Evolutionary conservation across 2,329 filamentous ascomycete species (phyloP).

Genomic region (Calycina marina): DNA sequence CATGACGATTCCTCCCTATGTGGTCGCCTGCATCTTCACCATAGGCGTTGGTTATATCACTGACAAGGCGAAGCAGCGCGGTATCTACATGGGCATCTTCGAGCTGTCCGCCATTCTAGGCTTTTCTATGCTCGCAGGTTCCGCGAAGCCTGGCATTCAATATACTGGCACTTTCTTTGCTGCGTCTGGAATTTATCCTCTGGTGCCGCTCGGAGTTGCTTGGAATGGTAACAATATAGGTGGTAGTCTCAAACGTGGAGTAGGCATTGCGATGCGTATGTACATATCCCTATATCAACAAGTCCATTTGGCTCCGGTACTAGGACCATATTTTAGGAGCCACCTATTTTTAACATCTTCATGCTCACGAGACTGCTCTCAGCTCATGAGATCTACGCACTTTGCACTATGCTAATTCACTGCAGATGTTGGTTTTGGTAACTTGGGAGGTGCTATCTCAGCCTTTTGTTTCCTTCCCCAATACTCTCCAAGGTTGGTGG

Average conservation of each 20-base stretch:
- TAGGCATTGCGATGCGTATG: constrained; percentile 72
- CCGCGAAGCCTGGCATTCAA: constrained; percentile 47
- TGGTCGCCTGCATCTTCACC: constrained; percentile 51
- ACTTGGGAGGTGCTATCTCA: constrained; percentile 57
- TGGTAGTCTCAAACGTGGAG: constrained; percentile 81
- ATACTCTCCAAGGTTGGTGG: constrained; percentile 23
- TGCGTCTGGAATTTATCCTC: constrained; percentile 69
- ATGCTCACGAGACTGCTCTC: too few species aligned
- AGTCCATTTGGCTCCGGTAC: too few species aligned
- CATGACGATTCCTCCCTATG: constrained; percentile 32
- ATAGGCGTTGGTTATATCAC: constrained; percentile 56
- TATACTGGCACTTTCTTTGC: constrained; percentile 76
- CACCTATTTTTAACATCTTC: too few species aligned
- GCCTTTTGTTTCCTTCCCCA: constrained; percentile 32
- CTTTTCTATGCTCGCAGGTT: constrained; percentile 63
- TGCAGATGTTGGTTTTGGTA: constrained; percentile 88
- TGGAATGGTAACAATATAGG: constrained; percentile 84
- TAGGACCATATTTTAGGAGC: too few species aligned
- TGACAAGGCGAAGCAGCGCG: constrained; percentile 57
- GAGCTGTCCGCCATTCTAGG: constrained; percentile 55
- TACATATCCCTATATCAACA: too few species aligned
- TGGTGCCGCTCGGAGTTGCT: constrained; percentile 68
- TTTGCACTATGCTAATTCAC: too few species aligned
- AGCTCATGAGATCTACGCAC: too few species aligned
- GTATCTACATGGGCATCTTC: constrained; percentile 53